Percentiles rank a stretch among this genome's conserved stretches.
phyloP scores from a whole-genome alignment of 495 filamentous ascomycete species.

The Clavariopsis aquatica region DNA sequence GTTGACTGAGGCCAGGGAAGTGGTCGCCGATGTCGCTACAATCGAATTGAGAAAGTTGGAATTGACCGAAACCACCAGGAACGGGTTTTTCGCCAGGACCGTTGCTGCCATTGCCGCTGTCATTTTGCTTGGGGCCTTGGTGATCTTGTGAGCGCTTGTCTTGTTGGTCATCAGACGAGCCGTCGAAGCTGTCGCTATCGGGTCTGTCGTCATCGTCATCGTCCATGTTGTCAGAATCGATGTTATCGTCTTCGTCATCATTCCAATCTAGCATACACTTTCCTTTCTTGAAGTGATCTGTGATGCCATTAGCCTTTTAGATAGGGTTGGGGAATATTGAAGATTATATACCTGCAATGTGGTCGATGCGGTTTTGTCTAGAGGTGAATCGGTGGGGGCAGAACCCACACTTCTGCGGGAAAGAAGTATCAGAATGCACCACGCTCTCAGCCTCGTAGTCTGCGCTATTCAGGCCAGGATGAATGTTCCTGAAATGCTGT shows the following conservation, averaged over 20 bases:
- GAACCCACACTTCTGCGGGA: slow-evolving; percentile 36
- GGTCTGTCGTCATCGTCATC: slow-evolving; percentile 17
- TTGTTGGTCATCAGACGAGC: not conserved
- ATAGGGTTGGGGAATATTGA: not conserved
- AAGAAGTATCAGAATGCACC: slow-evolving; percentile 27
- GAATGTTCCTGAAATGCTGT: slow-evolving; percentile 39
- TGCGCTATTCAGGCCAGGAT: slow-evolving; percentile 19
- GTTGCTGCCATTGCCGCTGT: slow-evolving; percentile 16
- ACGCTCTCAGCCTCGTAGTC: slow-evolving; percentile 28
- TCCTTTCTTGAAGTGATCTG: slow-evolving; percentile 37
- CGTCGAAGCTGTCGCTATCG: slow-evolving; percentile 20
- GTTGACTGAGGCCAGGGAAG: not conserved
- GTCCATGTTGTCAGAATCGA: slow-evolving; percentile 15
- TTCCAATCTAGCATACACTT: slow-evolving; percentile 36
- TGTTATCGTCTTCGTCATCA: slow-evolving; percentile 26
- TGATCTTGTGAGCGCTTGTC: not conserved
- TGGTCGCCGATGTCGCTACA: not conserved
- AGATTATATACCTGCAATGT: slow-evolving; percentile 21
- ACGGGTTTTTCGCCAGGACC: not conserved
- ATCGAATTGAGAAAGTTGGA: slow-evolving; percentile 9
- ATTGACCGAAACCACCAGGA: slow-evolving; percentile 8
- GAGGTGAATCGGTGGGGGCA: slow-evolving; percentile 29
- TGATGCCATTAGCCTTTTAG: not conserved
- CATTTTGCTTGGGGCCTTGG: slow-evolving; percentile 6
- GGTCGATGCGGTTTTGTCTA: slow-evolving; percentile 37